Conservation (phyloP, 345 rosid genomes). For the Salix arbutifolia region DNA sequence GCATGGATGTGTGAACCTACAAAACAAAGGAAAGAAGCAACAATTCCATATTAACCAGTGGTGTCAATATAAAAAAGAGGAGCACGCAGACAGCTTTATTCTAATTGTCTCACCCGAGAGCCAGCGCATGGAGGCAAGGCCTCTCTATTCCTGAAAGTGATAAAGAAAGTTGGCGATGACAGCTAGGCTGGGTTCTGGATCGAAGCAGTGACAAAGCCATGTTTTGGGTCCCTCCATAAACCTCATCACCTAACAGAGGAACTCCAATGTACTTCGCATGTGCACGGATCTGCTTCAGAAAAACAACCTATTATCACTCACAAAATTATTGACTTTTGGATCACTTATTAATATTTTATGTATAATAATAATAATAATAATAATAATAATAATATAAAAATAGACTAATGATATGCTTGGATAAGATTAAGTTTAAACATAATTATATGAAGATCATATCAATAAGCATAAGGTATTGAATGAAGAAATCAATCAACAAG, state of each 20-base stretch:
- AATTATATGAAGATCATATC: no score
- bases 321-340: no score
- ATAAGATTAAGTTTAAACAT: no score
- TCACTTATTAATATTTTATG: no score
- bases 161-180: constrained; percentile 36
- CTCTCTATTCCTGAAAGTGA: constrained; percentile 65
- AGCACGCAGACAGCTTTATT: constrained; percentile 13
- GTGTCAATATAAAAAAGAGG: background rate
- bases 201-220: constrained; percentile 74
- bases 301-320: background rate
- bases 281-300: constrained; percentile 67
- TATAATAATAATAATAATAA: no score
- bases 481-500: no score
- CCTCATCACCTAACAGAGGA: constrained; percentile 84
- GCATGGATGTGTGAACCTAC: constrained; percentile 73
- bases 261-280: constrained; percentile 80
- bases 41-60: background rate
- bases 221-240: constrained; percentile 77
- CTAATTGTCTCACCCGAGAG: constrained; percentile 59
- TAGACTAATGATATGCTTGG: no score
- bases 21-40: constrained; percentile 9
- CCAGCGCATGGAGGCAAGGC: constrained; percentile 88
- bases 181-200: constrained; percentile 41
- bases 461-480: no score
- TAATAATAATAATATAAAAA: no score